phyloP scores from a whole-genome alignment of 2,329 filamentous ascomycete species.

The Chrysoporthe deuterocubensis region DNA sequence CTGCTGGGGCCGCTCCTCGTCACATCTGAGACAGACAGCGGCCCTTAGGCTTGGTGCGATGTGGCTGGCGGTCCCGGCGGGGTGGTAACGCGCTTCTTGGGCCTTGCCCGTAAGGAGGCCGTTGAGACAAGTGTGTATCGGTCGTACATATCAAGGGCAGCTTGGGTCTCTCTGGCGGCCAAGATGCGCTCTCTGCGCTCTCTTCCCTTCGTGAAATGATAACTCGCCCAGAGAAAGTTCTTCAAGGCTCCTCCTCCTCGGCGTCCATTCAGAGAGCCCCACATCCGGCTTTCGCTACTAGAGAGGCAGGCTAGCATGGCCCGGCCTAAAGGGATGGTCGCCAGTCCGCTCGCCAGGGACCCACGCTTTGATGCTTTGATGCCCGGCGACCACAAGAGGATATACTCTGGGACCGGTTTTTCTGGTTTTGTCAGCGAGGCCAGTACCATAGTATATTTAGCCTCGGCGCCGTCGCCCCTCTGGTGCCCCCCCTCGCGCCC shows the following conservation, averaged over 20 bases:
- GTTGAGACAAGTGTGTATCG: background rate
- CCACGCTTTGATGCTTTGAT: background rate
- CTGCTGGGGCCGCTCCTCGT: background rate
- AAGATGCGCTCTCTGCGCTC: background rate
- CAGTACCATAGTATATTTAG: too few species aligned
- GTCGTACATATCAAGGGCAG: background rate
- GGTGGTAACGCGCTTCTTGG: constrained; percentile 3
- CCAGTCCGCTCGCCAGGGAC: background rate
- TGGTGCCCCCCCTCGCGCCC: too few species aligned
- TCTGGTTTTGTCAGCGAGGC: too few species aligned
- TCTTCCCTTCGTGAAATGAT: background rate
- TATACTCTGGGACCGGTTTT: too few species aligned
- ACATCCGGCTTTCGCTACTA: background rate
- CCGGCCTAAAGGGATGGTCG: background rate
- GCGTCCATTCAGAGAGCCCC: background rate
- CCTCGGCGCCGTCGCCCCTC: too few species aligned
- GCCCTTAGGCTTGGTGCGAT: background rate
- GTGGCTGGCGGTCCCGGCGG: background rate
- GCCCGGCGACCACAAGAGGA: too few species aligned
- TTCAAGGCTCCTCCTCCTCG: background rate
- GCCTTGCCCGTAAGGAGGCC: background rate
- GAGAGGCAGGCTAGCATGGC: constrained; percentile 1
- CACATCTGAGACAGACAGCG: background rate
- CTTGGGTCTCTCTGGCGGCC: background rate
- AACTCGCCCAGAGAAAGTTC: background rate